Evolutionary conservation across 2,329 filamentous ascomycete species (phyloP).

Genomic region (Tricladium varicosporioides): DNA sequence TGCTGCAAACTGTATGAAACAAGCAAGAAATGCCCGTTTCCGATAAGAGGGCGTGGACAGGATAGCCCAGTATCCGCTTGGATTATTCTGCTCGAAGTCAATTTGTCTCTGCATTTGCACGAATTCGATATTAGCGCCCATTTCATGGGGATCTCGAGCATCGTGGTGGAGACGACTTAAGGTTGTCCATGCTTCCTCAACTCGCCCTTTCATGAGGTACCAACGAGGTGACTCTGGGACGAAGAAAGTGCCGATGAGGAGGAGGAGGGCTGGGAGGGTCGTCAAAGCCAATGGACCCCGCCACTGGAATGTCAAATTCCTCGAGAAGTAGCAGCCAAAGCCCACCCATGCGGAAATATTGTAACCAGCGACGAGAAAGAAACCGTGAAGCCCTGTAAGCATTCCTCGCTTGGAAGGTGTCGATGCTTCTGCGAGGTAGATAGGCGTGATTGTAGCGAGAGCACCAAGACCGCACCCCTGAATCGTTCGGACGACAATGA

Average conservation of each 20-base stretch:
- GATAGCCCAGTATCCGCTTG: neutral
- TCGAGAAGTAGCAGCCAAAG: conserved; percentile 28
- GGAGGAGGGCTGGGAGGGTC: conserved; percentile 48
- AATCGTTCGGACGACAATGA: conserved; percentile 16
- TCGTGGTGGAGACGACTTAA: neutral
- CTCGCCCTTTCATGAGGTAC: conserved; percentile 31
- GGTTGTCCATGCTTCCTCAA: neutral
- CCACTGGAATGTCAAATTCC: conserved; percentile 8
- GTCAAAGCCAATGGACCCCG: conserved; percentile 74
- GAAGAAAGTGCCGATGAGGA: conserved; percentile 42
- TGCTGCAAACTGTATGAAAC: neutral
- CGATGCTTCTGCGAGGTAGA: conserved; percentile 64
- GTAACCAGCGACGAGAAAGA: conserved; percentile 62
- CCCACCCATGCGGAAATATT: conserved; percentile 21
- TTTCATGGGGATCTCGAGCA: neutral
- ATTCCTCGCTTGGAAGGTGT: conserved; percentile 72
- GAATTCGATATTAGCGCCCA: neutral
- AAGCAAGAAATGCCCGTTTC: neutral
- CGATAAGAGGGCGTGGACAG: neutral
- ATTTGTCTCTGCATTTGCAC: neutral
- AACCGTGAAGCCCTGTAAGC: conserved; percentile 73
- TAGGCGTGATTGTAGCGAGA: conserved; percentile 72
- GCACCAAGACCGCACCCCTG: conserved; percentile 57
- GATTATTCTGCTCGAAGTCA: neutral
- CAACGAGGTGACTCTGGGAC: conserved; percentile 82